Conservation (phyloP, 2,329 filamentous ascomycete species). For the Fonsecaea monophora region DNA sequence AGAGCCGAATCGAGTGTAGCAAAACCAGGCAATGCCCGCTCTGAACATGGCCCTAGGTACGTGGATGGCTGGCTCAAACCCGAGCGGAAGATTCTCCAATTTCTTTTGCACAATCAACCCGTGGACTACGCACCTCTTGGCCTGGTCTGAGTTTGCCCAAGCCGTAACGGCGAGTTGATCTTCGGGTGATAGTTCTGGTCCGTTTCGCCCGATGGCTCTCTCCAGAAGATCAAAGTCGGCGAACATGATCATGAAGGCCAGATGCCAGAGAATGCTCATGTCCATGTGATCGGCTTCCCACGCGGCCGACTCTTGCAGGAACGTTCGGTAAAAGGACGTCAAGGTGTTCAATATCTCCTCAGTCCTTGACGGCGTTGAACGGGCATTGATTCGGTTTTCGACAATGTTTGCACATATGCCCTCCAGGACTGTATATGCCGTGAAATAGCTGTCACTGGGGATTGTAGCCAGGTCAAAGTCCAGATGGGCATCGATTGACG, state of each 20-base stretch:
- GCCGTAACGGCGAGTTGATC: slow-evolving; percentile 27
- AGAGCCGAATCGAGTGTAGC: slow-evolving; percentile 37
- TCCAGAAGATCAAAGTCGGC: slow-evolving; percentile 44
- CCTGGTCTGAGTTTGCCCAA: slow-evolving; percentile 41
- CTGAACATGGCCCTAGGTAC: slow-evolving; percentile 40
- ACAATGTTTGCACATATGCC: slow-evolving; percentile 38
- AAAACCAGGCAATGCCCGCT: slow-evolving; percentile 40
- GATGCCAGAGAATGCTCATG: slow-evolving; percentile 44
- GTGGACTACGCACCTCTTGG: slow-evolving; percentile 39
- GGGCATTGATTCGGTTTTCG: slow-evolving; percentile 37
- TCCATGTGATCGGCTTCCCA: slow-evolving; percentile 36
- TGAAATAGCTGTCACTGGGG: slow-evolving; percentile 33
- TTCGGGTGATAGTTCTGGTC: slow-evolving; percentile 34
- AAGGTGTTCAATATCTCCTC: slow-evolving; percentile 30
- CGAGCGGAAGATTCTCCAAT: slow-evolving; percentile 38
- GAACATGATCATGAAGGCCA: slow-evolving; percentile 42
- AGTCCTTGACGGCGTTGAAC: slow-evolving; percentile 26
- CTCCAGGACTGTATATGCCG: slow-evolving; percentile 38
- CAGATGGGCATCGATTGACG: slow-evolving; percentile 29
- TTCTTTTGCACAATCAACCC: slow-evolving; percentile 39
- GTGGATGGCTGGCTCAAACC: slow-evolving; percentile 41
- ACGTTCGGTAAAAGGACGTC: slow-evolving; percentile 37
- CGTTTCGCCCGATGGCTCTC: slow-evolving; percentile 42
- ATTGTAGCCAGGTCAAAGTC: slow-evolving; percentile 33
- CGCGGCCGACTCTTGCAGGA: slow-evolving; percentile 34